These are phyloP conservation scores for Pichia paraexigua DNA, from an alignment of 805 yeast genomes.

Conservation along the genomic window DNA sequence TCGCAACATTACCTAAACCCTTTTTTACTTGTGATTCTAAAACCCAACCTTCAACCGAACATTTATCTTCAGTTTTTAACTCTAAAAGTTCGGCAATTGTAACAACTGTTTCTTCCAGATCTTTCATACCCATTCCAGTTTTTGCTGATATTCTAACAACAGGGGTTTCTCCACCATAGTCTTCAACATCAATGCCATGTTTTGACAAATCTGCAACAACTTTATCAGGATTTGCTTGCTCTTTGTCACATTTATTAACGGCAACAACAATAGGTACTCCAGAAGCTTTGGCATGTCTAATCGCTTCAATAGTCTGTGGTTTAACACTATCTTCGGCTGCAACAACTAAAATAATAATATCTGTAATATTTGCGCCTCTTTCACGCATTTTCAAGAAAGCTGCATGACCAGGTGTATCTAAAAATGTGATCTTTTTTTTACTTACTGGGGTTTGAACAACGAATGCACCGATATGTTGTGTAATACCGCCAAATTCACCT, in stretches of 20 bases:
- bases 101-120: constrained; percentile 80
- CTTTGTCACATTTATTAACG: constrained; percentile 83
- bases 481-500: constrained; percentile 90
- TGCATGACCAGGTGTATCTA: constrained; percentile 98
- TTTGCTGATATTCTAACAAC: constrained; percentile 81
- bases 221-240: constrained; percentile 63
- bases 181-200: constrained; percentile 78
- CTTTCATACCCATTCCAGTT: constrained; percentile 85
- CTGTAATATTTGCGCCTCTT: constrained; percentile 92
- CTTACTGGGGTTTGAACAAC: constrained; percentile 73
- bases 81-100: constrained; percentile 81
- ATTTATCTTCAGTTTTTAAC: constrained; percentile 50
- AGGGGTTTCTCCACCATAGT: constrained; percentile 92
- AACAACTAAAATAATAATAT: constrained; percentile 83
- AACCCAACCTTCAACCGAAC: constrained; percentile 74
- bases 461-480: constrained; percentile 97
- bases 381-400: constrained; percentile 95
- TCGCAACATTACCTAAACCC: constrained; percentile 80
- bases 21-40: constrained; percentile 77
- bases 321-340: constrained; percentile 97
- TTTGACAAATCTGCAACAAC: constrained; percentile 72
- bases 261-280: constrained; percentile 86
- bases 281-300: constrained; percentile 79
- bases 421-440: constrained; percentile 71
- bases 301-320: constrained; percentile 97